These are phyloP conservation scores for Debaryomyces castellii DNA, from an alignment of 805 yeast genomes.

Conservation along the genomic window DNA sequence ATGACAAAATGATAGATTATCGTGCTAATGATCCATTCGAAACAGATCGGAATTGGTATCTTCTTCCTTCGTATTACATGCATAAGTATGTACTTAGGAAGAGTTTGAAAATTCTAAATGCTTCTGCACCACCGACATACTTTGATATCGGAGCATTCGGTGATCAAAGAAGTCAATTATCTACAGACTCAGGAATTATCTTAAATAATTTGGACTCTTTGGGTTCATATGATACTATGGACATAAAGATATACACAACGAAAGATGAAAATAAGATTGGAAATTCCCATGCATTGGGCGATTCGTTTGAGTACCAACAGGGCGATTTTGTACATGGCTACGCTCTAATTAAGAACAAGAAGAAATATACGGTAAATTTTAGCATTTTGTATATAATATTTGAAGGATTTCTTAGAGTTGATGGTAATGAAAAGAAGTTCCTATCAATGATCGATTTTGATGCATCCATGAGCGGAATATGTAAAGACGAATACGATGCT, in stretches of 20 bases:
- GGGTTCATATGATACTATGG: not conserved
- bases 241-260: not conserved
- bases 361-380: not conserved
- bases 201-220: slow-evolving; percentile 1
- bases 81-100: slow-evolving; percentile 4
- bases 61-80: slow-evolving; percentile 11
- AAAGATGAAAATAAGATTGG: not conserved
- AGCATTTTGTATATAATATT: slow-evolving; percentile 7
- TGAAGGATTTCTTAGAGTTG: slow-evolving; percentile 5
- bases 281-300: not conserved
- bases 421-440: slow-evolving; percentile 2
- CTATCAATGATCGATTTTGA: slow-evolving; percentile 9
- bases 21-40: not conserved
- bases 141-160: not conserved
- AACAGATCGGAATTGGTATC: not conserved
- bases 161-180: not conserved
- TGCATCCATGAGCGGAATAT: slow-evolving; percentile 1
- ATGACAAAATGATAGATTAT: not conserved
- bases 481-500: not conserved
- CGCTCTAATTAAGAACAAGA: not conserved
- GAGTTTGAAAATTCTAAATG: slow-evolving; percentile 1
- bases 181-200: slow-evolving; percentile 1
- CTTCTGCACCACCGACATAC: slow-evolving; percentile 6
- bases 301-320: slow-evolving; percentile 5
- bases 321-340: slow-evolving; percentile 5